Base-by-base conservation (phyloP, 352 stramenopile genomes). In the Thraustochytrium sp. region DNA sequence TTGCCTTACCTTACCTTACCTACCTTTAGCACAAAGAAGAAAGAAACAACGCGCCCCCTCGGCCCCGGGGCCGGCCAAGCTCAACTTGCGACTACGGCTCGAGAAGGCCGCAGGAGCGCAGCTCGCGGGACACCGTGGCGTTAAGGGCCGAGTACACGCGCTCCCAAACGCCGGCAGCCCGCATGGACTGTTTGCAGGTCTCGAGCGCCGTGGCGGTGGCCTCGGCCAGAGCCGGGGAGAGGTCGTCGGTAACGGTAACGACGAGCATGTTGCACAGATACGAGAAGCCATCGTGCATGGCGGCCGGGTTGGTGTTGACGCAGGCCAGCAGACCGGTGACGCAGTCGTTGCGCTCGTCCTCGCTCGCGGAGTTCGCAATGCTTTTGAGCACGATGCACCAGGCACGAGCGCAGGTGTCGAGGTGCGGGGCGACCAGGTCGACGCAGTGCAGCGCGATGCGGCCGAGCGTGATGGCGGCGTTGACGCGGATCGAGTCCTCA, bases 401-500 rank as follows among this genome's bases (percentile, higher is more conserved):
- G 16, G 62, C 5, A 5, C 62, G 37, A 8, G 37, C 62, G n/a
- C 38, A 53, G 29, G 11, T 42, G 42, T 44, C 40, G 5, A 80
- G 40, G 49, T 80, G 68, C 34, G 68, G 53, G 18, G 46, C 68
- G 23, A 80, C 53, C 18, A 72, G 8, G 44, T 80, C 68, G 29
- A n/a, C 31, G 53, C 68, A 61, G 1, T 48, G 31, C 9, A 75
- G 18, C n/a, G 34, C 42, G 26, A 80, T 26, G 26, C 68, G 48
- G 18, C 48, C 68, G 51, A 80, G 53, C 18, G 68, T 80, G 31
- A 80, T 53, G 5, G 68, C 53, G 4, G 68, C 68, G 37, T 80
- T 80, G 3, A 49, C 29, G 3, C 34, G 26, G 31, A 80, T 80
- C 23, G 16, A 21, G 68, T 80, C 68, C 16, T 80, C 68, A 3